Evolutionary conservation across 352 stramenopile species (phyloP), one percentile per base, ranked within the genome.

Genomic region (Phytophthora citricola): DNA sequence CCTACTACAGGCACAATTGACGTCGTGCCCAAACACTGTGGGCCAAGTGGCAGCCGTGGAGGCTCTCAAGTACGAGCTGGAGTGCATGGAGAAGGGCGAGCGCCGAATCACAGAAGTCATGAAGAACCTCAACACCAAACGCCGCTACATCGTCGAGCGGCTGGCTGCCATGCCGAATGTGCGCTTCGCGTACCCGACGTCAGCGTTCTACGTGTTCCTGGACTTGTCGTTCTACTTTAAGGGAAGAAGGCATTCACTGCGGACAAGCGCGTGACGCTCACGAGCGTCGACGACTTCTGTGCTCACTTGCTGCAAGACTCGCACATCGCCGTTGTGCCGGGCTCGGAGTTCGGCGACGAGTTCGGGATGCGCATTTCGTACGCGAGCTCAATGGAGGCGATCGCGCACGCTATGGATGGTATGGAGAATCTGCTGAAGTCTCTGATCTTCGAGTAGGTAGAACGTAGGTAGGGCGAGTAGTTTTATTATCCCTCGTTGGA

Each of bases 1-100:
- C 12, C 98, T 95, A 47, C 81, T 99, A 24, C 97, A 99, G 73
- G 94, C 91, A n/a, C 97, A 99, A 75, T 79, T 99, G 57, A 99
- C 97, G 47, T 98, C 90, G 48, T 98, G 96, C 69, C 92, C 96
- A 4, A 96, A 83, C 48, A 97, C 85, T n/a, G 90, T 98, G 44
- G 90, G 87, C 12, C 97, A 99, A 78, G 83, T 91, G 24, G 94
- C 94, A 7, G 96, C 92, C 22, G 76, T 94, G 3, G 91, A 91
- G n/a, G 96, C 93, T 1, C 87, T 98, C 57, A 74, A 83, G 34
- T 83, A 98, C 40, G 85, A 93, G 53, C 74, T 93, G 65, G 85
- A 91, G 67, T 86, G 69, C 58, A 67, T 85, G 32, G 69, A 70
- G 10, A 65, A 84, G 43, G 66, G 73, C 14, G 71, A 76, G 53